phyloP scores from a whole-genome alignment of 805 yeast species.

The Saccharomycopsis javanensis region DNA sequence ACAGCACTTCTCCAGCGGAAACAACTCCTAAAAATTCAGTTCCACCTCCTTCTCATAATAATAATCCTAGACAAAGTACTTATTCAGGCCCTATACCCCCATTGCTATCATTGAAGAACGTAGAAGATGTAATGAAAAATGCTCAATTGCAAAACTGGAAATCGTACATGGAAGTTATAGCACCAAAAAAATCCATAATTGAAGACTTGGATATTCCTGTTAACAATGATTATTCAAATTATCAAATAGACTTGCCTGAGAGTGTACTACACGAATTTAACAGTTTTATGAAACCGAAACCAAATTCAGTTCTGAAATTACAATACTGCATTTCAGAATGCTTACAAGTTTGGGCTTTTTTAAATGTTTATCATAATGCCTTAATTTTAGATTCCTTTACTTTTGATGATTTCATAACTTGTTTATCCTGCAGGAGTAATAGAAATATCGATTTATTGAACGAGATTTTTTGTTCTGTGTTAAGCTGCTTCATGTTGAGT shows the following conservation, averaged over 20 bases:
- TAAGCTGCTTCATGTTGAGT: constrained; percentile 44
- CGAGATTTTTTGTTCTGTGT: constrained; percentile 59
- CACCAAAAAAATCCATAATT: constrained; percentile 15
- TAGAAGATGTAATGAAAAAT: constrained; percentile 1
- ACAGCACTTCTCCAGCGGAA: not conserved
- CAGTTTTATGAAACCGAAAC: constrained; percentile 8
- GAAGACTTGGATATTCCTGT: constrained; percentile 16
- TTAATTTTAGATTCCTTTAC: constrained; percentile 62
- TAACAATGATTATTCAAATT: not conserved
- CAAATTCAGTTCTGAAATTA: constrained; percentile 1
- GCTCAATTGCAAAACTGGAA: constrained; percentile 13
- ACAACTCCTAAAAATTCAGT: not conserved
- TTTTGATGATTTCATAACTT: constrained; percentile 66
- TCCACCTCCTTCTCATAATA: not conserved
- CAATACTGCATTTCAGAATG: constrained; percentile 30
- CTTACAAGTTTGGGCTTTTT: constrained; percentile 64
- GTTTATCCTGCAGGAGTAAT: constrained; percentile 39
- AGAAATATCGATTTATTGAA: constrained; percentile 44
- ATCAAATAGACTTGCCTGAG: not conserved
- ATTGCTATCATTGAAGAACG: constrained; percentile 2
- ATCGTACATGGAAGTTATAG: constrained; percentile 8
- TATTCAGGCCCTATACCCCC: constrained; percentile 19
- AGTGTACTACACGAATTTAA: constrained; percentile 1
- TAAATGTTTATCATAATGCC: constrained; percentile 59
- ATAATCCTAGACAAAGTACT: not conserved